A percentile compares a stretch with the other conserved stretches of the same genome.
Evolutionary conservation across 306 rosid genomes (phyloP).

Genomic region (Gleditsia sinensis): DNA sequence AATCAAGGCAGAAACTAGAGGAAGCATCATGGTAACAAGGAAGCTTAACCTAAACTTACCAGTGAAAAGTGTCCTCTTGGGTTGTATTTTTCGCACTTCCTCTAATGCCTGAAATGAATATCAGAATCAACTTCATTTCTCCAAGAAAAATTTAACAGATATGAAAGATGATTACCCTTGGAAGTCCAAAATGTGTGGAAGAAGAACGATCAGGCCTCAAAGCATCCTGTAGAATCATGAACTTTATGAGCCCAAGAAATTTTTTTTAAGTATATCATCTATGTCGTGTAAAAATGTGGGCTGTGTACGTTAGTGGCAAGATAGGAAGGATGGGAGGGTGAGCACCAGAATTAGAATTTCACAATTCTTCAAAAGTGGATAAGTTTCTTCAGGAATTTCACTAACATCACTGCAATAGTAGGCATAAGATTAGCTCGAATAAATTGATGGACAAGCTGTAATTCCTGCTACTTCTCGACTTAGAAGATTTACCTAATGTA

Average conservation of each 20-base stretch:
- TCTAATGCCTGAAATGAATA: slow-evolving; percentile 70
- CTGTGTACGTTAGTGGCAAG: background rate
- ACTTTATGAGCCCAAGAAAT: slow-evolving; percentile 29
- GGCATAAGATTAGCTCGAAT: slow-evolving; percentile 34
- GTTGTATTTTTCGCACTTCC: slow-evolving; percentile 90
- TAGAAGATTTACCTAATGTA: slow-evolving; percentile 81
- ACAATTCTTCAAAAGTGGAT: slow-evolving; percentile 76
- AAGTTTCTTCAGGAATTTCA: slow-evolving; percentile 92
- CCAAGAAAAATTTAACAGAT: slow-evolving; percentile 8
- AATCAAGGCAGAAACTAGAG: slow-evolving; percentile 24
- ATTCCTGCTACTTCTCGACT: slow-evolving; percentile 13
- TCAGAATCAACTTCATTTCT: slow-evolving; percentile 22
- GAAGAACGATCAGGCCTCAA: slow-evolving; percentile 85
- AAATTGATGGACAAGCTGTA: slow-evolving; percentile 15
- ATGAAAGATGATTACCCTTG: slow-evolving; percentile 59
- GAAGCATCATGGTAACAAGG: slow-evolving; percentile 15
- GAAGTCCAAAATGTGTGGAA: slow-evolving; percentile 93
- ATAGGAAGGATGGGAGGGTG: slow-evolving; percentile 11
- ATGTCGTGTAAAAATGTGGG: slow-evolving; percentile 5
- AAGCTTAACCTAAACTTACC: slow-evolving; percentile 51
- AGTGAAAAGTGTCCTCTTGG: slow-evolving; percentile 83
- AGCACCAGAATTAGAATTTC: slow-evolving; percentile 83
- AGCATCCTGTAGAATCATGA: slow-evolving; percentile 67
- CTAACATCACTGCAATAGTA: slow-evolving; percentile 75
- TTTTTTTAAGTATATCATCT: background rate